Evolutionary conservation across 768 basidiomycete species (phyloP).

Genomic region (Leccinum subgranulosum): DNA sequence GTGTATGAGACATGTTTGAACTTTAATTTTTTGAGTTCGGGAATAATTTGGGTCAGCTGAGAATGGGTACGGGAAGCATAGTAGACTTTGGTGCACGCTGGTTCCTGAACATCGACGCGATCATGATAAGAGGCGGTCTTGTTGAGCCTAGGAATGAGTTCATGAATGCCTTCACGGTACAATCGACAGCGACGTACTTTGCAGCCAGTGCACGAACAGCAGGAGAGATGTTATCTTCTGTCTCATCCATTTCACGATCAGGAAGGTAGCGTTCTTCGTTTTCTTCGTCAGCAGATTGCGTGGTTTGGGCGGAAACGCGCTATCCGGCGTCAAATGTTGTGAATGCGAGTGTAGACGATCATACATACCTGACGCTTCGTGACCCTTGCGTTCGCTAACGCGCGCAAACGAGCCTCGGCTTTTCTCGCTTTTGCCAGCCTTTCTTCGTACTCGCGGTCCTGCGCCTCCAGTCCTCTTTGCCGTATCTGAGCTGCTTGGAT

Average conservation of each 20-base stretch:
- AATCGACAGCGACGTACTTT: slow-evolving; percentile 45
- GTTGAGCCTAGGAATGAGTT: slow-evolving; percentile 16
- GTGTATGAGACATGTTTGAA: slow-evolving; percentile 35
- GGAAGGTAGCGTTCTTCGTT: slow-evolving; percentile 77
- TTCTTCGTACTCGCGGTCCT: slow-evolving; percentile 62
- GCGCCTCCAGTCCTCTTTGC: slow-evolving; percentile 63
- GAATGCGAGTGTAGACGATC: slow-evolving; percentile 13
- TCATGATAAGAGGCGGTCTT: slow-evolving; percentile 5
- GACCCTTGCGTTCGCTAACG: slow-evolving; percentile 53
- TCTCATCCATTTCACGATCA: slow-evolving; percentile 38
- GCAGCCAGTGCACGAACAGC: slow-evolving; percentile 78
- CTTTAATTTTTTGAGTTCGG: slow-evolving; percentile 76
- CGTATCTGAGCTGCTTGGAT: slow-evolving; percentile 65
- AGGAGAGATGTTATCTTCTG: slow-evolving; percentile 63
- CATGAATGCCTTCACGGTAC: not conserved
- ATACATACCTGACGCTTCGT: slow-evolving; percentile 60
- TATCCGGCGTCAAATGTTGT: slow-evolving; percentile 11
- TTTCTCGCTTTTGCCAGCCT: slow-evolving; percentile 58
- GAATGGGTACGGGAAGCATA: slow-evolving; percentile 97
- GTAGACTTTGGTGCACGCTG: slow-evolving; percentile 78
- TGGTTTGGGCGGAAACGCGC: slow-evolving; percentile 18
- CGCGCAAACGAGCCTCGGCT: slow-evolving; percentile 55
- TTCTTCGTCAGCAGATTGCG: slow-evolving; percentile 30
- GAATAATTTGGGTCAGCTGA: slow-evolving; percentile 86
- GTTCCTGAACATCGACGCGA: slow-evolving; percentile 36